These are phyloP conservation scores for Cunninghamia lanceolata DNA, from an alignment of 75 land plant species.

Conservation along the genomic window DNA sequence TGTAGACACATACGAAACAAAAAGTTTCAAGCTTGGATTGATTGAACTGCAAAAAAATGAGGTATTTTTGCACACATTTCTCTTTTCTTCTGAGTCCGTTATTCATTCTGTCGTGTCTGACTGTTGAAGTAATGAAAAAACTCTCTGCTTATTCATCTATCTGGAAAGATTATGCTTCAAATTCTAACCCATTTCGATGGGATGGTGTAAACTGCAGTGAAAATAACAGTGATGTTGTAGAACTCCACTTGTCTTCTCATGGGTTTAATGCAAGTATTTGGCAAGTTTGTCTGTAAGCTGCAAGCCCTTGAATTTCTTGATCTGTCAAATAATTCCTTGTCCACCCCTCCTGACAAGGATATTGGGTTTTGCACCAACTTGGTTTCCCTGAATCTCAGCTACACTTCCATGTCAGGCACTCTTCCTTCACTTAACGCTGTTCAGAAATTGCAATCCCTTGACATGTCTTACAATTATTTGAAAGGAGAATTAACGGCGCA, in stretches of 20 bases:
- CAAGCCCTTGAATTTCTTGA: neutral
- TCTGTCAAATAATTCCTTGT: neutral
- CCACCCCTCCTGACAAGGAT: neutral
- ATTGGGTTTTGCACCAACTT: neutral
- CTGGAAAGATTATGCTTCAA: neutral
- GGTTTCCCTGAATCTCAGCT: constrained; percentile 21
- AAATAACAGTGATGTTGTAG: neutral
- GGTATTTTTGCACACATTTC: too few relatives aligned
- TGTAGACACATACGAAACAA: too few relatives aligned
- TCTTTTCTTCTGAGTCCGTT: neutral
- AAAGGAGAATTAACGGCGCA: too few relatives aligned
- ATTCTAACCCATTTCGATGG: constrained; percentile 1
- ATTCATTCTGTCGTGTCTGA: neutral
- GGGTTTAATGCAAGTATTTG: neutral
- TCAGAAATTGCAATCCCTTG: constrained; percentile 10
- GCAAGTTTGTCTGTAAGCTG: neutral
- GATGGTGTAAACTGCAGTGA: neutral
- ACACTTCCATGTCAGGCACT: too few relatives aligned
- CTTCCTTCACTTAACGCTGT: too few relatives aligned
- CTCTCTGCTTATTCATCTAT: neutral
- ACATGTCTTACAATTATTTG: constrained; percentile 21
- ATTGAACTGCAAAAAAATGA: too few relatives aligned
- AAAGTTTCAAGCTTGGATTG: too few relatives aligned
- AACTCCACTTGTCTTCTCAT: neutral
- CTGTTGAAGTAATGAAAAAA: neutral